These are phyloP conservation scores for Trichoderma sp. DNA, from an alignment of 2,329 filamentous ascomycete genomes.

Conservation along the genomic window DNA sequence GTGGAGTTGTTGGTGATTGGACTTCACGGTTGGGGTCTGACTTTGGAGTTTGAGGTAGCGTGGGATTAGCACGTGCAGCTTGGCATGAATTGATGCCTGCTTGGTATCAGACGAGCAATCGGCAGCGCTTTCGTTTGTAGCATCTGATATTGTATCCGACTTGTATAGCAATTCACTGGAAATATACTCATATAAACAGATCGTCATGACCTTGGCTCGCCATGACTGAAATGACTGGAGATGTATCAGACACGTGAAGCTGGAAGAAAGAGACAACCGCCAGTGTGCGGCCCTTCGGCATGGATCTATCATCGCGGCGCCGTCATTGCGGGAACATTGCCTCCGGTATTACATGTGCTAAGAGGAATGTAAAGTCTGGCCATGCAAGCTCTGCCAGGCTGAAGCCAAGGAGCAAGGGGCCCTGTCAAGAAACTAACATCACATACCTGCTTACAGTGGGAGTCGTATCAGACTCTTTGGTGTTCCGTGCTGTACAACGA, in stretches of 20 bases:
- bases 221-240: background rate
- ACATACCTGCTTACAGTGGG: no score
- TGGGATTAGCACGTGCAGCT: conserved; percentile 14
- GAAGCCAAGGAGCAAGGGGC: background rate
- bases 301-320: background rate
- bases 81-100: background rate
- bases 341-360: no score
- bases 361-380: background rate
- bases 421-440: background rate
- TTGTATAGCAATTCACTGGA: no score
- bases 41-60: background rate
- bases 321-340: background rate
- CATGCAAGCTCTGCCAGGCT: conserved; percentile 1
- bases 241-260: background rate
- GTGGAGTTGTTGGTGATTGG: background rate
- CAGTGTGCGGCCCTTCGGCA: background rate
- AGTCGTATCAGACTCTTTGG: background rate
- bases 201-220: no score
- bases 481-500: background rate
- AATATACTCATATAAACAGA: background rate
- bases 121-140: background rate
- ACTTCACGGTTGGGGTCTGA: background rate
- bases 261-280: background rate
- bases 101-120: background rate
- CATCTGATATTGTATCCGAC: background rate